These are phyloP conservation scores for Acanthochlamys bracteata DNA, from an alignment of 106 monocot species.

Conservation along the genomic window DNA sequence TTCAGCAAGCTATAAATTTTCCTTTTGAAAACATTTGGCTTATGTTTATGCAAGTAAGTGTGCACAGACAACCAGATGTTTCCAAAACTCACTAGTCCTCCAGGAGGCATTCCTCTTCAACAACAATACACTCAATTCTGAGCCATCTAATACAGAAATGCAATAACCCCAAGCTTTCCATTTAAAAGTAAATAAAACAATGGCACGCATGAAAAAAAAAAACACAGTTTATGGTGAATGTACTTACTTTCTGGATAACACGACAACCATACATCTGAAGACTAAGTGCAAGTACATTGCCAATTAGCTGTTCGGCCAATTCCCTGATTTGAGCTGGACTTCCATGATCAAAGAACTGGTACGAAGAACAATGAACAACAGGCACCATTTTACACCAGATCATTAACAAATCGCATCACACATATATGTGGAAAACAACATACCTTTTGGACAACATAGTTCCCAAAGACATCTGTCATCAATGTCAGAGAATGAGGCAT, in stretches of 20 bases:
- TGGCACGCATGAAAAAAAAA: not conserved
- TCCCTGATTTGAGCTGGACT: conserved; percentile 47
- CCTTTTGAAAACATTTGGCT: no score
- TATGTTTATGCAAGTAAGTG: no score
- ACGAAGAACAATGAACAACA: conserved; percentile 1
- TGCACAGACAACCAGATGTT: no score
- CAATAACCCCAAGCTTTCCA: no score
- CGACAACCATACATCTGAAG: conserved; percentile 91
- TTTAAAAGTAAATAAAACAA: no score
- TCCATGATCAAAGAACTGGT: conserved; percentile 77
- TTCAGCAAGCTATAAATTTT: no score
- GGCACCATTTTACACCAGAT: not conserved
- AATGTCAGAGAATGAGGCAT: conserved; percentile 67
- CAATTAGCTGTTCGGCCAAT: conserved; percentile 49
- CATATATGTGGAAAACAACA: not conserved
- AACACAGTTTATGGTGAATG: not conserved
- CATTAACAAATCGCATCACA: not conserved
- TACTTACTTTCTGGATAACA: conserved; percentile 80
- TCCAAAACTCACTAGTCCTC: no score
- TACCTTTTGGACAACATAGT: conserved; percentile 92
- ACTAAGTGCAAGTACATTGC: conserved; percentile 57
- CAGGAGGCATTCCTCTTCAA: no score
- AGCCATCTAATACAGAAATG: no score
- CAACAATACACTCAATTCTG: no score
- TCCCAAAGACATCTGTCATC: conserved; percentile 94